Base-by-base conservation (phyloP, 768 basidiomycete genomes). In the Suillus ampliporus region DNA sequence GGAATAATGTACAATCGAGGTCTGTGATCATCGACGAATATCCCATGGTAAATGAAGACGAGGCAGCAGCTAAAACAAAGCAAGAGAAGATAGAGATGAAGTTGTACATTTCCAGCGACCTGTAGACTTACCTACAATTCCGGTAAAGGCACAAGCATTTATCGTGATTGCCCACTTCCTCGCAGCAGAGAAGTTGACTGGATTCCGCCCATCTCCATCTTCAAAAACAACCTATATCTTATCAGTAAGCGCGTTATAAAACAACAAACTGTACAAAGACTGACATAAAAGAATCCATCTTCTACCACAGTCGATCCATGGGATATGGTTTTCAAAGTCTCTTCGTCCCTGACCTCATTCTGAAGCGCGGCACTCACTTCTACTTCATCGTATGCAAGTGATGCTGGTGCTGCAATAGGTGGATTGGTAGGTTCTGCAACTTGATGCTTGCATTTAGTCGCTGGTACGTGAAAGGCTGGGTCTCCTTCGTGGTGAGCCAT, bases 11-110 rank as follows among this genome's bases (percentile, higher is more conserved):
- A 61, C 82, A 84, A 48, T 79, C 72, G 38, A 83, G 73, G 60
- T 80, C 79, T 17, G 61, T 48, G 17, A 75, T 82, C 89, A 91
- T 90, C 0, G 85, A 83, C 5, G 76, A 67, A 63, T 82, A 77
- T 1, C 90, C 89, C 68, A 86, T 70, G 28, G 80, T 83, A 68
- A 85, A 90, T 0, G 85, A 77, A 4, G 84, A 78, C 5, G 80
- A 79, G 4, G 81, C 76, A 1, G 82, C 80, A 40, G 86, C 89
- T 86, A 38, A 28, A 5, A 48, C n/a, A 62, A 44, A 51, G 53
- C 0, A 37, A 51, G 44, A 68, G 9, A 57, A 54, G 5, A 19
- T 34, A 57, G 21, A 43, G 44, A 63, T 8, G 17, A 13, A 17
- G 41, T 26, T 3, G 10, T 58, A 5, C 7, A 21, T 4, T n/a